These are phyloP conservation scores for Linum tenue DNA, from an alignment of 345 rosid genomes.

Conservation along the genomic window DNA sequence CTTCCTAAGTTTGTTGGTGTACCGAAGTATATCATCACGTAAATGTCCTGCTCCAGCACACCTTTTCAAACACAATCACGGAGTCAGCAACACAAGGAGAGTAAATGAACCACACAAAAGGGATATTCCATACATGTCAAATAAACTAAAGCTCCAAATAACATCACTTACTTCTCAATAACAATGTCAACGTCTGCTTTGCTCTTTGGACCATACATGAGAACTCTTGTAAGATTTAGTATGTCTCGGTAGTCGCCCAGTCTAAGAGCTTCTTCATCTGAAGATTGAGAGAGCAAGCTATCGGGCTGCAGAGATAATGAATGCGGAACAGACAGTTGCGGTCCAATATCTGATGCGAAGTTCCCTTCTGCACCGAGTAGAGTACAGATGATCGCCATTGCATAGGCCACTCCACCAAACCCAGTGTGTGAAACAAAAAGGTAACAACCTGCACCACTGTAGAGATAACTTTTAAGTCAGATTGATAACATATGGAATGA, in stretches of 20 bases:
- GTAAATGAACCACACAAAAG: neutral
- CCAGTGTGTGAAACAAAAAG: conserved; percentile 90
- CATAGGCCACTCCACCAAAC: conserved; percentile 84
- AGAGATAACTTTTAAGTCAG: conserved; percentile 9
- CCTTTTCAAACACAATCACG: conserved; percentile 27
- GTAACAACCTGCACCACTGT: conserved; percentile 63
- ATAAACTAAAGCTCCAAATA: neutral
- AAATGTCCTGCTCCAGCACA: conserved; percentile 94
- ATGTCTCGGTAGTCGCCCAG: conserved; percentile 98
- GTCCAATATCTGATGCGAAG: conserved; percentile 19
- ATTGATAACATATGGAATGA: neutral
- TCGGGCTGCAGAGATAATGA: conserved; percentile 24
- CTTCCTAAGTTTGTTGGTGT: conserved; percentile 54
- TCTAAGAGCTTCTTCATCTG: conserved; percentile 65
- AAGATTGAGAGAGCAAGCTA: conserved; percentile 33
- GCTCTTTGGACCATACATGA: conserved; percentile 81
- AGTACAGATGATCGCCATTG: conserved; percentile 81
- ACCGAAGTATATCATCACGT: conserved; percentile 64
- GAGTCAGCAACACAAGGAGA: conserved; percentile 13
- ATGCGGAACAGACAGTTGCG: conserved; percentile 24
- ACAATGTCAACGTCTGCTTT: conserved; percentile 73
- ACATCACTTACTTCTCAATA: conserved; percentile 45
- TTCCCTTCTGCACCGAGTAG: conserved; percentile 53
- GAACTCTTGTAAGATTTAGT: conserved; percentile 89
- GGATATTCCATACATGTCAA: too few relatives aligned